Base-by-base conservation (phyloP, 1,284 basidiomycete genomes). In the Ceratobasidium sp. region DNA sequence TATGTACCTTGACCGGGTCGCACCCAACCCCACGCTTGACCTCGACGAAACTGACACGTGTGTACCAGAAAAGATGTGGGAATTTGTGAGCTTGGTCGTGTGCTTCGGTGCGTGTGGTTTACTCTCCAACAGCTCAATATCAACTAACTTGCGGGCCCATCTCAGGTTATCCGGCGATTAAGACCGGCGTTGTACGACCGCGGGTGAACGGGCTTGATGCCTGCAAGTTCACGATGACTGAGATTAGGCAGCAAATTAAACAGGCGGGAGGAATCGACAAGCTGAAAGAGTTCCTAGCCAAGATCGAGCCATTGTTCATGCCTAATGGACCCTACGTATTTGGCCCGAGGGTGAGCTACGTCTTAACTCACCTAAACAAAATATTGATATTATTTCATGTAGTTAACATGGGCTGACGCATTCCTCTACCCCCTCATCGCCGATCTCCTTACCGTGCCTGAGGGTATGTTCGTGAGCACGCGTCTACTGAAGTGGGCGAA, bases 41-140 rank as follows among this genome's bases (percentile, higher is more conserved):
- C 62, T 78, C 38, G 77, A 73, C 38, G 77, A 78, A 50, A 66
- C 61, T 7, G 68, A 66, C 0, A 33, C 64, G 26, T 70, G 68
- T 33, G 61, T 71, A 48, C 77, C 77, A 10, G 77, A 78, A 52
- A 78, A 78, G 52, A 78, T 78, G 77, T 78, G 77, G 77, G 77
- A 78, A 62, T 78, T 78, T 73, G 77, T 78, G 50, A 73, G 77
- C 70, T 56, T 78, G 61, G 67, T 73, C 15, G 77, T 70, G 42
- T 54, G 68, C 61, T 73, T 66, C 23, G 77, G 77, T 78, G 48
- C 10, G 77, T 65, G n/a, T 40, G 33, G 26, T 42, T 56, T 68
- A 28, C 28, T 38, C 15, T 9, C n/a, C 33, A 3, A 23, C 6
- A 15, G 12, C 42, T 46, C 38, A 40, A 20, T 15, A 20, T 56